Evolutionary conservation across 2,329 filamentous ascomycete species (phyloP).

Genomic region (Xylaria sp.): DNA sequence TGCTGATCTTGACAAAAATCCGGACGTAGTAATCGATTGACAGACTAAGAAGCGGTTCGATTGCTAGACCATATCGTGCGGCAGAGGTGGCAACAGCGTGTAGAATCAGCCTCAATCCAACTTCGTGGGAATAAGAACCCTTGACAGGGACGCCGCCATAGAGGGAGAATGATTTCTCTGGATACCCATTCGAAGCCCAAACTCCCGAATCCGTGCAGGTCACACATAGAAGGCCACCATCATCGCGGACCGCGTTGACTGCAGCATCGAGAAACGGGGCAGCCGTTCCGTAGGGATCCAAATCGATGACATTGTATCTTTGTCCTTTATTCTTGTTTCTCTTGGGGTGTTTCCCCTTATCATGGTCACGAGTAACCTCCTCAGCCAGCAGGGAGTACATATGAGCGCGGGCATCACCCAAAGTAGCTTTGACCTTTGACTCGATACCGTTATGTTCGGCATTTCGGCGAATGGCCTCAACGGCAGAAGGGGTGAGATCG

Average conservation of each 20-base stretch:
- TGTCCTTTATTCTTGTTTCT: conserved; percentile 51
- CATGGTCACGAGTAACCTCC: conserved; percentile 51
- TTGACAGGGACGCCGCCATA: conserved; percentile 91
- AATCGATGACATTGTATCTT: conserved; percentile 91
- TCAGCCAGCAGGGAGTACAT: conserved; percentile 79
- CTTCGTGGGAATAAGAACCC: conserved; percentile 86
- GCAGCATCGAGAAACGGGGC: conserved; percentile 91
- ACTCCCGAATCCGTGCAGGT: conserved; percentile 97
- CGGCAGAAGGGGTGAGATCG: conserved; percentile 79
- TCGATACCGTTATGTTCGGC: conserved; percentile 80
- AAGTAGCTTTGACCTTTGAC: conserved; percentile 72
- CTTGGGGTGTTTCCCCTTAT: conserved; percentile 46
- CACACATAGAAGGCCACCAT: conserved; percentile 89
- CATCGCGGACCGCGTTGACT: conserved; percentile 79
- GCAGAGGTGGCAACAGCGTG: conserved; percentile 81
- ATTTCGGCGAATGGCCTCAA: conserved; percentile 82
- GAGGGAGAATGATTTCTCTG: conserved; percentile 91
- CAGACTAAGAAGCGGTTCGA: conserved; percentile 89
- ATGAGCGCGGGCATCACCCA: conserved; percentile 84
- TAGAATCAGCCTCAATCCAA: conserved; percentile 83
- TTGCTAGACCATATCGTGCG: conserved; percentile 82
- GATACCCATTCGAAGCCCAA: conserved; percentile 91
- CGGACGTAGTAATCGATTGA: conserved; percentile 96
- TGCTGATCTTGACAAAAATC: conserved; percentile 82
- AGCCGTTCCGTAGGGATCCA: conserved; percentile 95